phyloP scores from a whole-genome alignment of 2,329 filamentous ascomycete genomes.

The Colletotrichum brevisporum region DNA sequence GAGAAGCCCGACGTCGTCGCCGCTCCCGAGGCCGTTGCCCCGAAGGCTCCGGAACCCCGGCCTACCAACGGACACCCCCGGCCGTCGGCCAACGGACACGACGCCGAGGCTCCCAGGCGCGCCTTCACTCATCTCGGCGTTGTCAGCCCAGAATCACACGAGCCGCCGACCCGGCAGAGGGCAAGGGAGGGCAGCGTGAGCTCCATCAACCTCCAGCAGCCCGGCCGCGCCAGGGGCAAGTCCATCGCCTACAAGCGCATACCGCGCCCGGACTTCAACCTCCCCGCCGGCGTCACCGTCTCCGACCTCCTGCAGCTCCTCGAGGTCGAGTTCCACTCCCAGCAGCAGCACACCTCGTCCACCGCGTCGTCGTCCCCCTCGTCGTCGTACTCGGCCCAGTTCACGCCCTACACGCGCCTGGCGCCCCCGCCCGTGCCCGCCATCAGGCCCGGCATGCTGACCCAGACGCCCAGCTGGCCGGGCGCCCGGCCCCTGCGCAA shows the following conservation, averaged over 20 bases:
- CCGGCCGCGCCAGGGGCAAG: not conserved
- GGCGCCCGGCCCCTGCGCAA: conserved; percentile 21
- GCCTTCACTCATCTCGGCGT: not conserved
- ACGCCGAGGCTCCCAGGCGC: not conserved
- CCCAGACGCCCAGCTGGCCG: conserved; percentile 14
- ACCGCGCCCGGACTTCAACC: conserved; percentile 30
- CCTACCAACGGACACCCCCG: not conserved
- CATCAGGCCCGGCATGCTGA: not conserved
- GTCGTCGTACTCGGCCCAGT: conserved; percentile 6
- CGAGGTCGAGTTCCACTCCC: conserved; percentile 30
- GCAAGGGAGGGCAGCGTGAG: not conserved
- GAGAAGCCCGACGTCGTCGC: conserved; percentile 4
- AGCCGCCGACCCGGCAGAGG: not conserved
- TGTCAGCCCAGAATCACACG: not conserved
- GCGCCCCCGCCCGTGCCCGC: not conserved
- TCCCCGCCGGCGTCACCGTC: conserved; percentile 28
- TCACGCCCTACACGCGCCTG: not conserved
- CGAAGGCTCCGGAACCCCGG: conserved; percentile 5
- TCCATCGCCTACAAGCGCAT: conserved; percentile 32
- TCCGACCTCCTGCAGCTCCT: conserved; percentile 36
- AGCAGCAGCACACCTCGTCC: not conserved
- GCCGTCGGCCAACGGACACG: no score
- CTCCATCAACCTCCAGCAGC: conserved; percentile 1
- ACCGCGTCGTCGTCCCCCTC: conserved; percentile 12
- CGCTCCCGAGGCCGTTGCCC: not conserved